Evolutionary conservation across 73 alveolate species (phyloP).

Genomic region (Breviolum minutum): DNA sequence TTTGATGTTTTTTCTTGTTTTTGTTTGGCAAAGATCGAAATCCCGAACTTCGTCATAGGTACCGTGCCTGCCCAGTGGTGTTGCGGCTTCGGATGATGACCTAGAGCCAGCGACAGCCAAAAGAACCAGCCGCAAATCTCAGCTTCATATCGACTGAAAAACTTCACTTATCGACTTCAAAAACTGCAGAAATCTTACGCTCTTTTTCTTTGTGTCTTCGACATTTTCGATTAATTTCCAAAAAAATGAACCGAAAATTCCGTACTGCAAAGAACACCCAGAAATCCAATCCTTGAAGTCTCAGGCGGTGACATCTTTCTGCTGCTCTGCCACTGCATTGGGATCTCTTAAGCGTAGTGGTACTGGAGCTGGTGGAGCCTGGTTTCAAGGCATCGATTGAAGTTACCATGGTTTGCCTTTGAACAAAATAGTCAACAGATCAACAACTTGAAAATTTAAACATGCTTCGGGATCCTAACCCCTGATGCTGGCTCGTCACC

Average conservation of each 20-base stretch:
- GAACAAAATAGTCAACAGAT: too few relatives aligned
- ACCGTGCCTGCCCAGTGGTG: conserved; percentile 56
- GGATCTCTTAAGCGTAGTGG: conserved; percentile 29
- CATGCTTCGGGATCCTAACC: too few relatives aligned
- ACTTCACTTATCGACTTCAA: too few relatives aligned
- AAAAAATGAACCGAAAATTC: neutral
- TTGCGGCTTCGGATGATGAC: conserved; percentile 83
- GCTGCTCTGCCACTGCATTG: conserved; percentile 55
- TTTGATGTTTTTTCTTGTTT: neutral
- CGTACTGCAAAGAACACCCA: neutral
- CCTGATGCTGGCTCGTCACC: too few relatives aligned
- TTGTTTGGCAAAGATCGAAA: neutral
- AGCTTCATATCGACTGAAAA: neutral
- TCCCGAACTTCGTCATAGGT: neutral
- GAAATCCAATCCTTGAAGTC: neutral
- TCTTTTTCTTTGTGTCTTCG: neutral
- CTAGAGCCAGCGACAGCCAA: neutral
- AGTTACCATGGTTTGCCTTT: too few relatives aligned
- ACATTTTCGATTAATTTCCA: neutral
- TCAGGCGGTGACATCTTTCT: conserved; percentile 15
- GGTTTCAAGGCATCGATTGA: too few relatives aligned
- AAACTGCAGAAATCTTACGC: neutral
- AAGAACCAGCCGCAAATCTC: neutral
- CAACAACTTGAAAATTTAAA: too few relatives aligned
- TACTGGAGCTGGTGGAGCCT: conserved; percentile 38